A percentile compares a stretch with the other conserved stretches of the same genome.
phyloP scores from a whole-genome alignment of 768 basidiomycete species.

The Piloderma croceum region DNA sequence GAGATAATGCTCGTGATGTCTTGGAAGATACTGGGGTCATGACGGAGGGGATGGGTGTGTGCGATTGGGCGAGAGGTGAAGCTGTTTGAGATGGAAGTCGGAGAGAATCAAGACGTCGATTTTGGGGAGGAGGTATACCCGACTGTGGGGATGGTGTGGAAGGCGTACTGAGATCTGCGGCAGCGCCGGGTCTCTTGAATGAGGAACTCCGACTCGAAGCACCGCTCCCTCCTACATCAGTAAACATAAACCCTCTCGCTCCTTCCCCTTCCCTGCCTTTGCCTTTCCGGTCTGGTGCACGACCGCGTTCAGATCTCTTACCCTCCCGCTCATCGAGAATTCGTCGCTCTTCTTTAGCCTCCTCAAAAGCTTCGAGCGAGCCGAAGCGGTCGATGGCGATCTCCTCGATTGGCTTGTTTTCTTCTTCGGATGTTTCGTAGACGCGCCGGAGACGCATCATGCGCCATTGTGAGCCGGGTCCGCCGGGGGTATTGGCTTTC shows the following conservation, averaged over 20 bases:
- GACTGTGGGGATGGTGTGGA: constrained; percentile 49
- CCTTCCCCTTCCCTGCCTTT: constrained; percentile 33
- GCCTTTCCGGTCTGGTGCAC: constrained; percentile 30
- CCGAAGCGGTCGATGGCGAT: constrained; percentile 89
- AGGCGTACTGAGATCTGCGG: constrained; percentile 45
- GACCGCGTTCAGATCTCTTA: constrained; percentile 36
- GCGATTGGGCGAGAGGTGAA: constrained; percentile 55
- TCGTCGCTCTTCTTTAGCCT: constrained; percentile 80
- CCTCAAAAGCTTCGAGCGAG: constrained; percentile 77
- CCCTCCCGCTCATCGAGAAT: constrained; percentile 80
- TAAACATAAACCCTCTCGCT: constrained; percentile 63
- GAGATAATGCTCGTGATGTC: constrained; percentile 48
- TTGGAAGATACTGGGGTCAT: constrained; percentile 61
- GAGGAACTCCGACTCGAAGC: constrained; percentile 77
- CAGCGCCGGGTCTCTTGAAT: constrained; percentile 74
- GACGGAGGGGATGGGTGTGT: constrained; percentile 86
- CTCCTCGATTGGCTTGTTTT: constrained; percentile 63
- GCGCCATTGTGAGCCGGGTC: constrained; percentile 92
- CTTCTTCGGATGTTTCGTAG: constrained; percentile 88
- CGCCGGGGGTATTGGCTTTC: constrained; percentile 66
- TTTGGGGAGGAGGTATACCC: constrained; percentile 30
- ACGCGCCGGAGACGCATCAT: constrained; percentile 94
- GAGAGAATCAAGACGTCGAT: constrained; percentile 55
- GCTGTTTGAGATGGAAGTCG: constrained; percentile 53
- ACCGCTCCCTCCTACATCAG: constrained; percentile 55